Conservation (phyloP, 805 yeast genomes). For the Candida anglica region DNA sequence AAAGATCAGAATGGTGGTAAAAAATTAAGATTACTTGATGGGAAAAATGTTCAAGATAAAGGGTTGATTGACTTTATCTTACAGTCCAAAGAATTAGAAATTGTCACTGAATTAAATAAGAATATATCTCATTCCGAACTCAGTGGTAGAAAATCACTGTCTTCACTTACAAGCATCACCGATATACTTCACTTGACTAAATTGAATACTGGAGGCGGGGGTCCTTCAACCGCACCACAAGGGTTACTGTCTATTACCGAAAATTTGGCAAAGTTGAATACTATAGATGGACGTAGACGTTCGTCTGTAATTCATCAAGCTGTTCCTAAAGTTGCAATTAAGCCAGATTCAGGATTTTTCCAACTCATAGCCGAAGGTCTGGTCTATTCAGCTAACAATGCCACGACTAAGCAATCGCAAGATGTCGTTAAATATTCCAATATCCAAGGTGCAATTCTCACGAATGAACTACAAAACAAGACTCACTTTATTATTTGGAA, state of each 20-base stretch:
- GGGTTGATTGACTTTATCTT: slow-evolving; percentile 27
- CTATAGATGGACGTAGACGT: slow-evolving; percentile 10
- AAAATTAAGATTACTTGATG: slow-evolving; percentile 21
- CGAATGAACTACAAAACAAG: slow-evolving; percentile 35
- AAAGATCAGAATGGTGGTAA: slow-evolving; percentile 20
- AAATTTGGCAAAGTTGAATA: background rate
- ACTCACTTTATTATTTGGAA: slow-evolving; percentile 33
- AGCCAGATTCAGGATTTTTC: slow-evolving; percentile 17
- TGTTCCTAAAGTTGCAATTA: slow-evolving; percentile 29
- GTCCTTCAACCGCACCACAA: slow-evolving; percentile 17
- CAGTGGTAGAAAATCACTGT: slow-evolving; percentile 26
- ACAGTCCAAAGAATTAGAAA: slow-evolving; percentile 31
- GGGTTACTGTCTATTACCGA: slow-evolving; percentile 14
- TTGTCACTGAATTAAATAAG: slow-evolving; percentile 34
- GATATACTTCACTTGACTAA: slow-evolving; percentile 16
- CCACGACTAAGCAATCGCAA: slow-evolving; percentile 4
- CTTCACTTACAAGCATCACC: slow-evolving; percentile 28
- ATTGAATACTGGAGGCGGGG: slow-evolving; percentile 13
- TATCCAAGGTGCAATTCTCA: slow-evolving; percentile 34
- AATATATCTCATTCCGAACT: slow-evolving; percentile 29
- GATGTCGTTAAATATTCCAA: slow-evolving; percentile 12
- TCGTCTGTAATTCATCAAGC: slow-evolving; percentile 21
- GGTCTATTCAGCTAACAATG: slow-evolving; percentile 7
- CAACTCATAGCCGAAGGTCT: slow-evolving; percentile 1
- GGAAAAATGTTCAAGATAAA: slow-evolving; percentile 19